A percentile compares a stretch with the other conserved stretches of the same genome.
These are phyloP conservation scores for Ceratocystis cubensis DNA, from an alignment of 2,329 filamentous ascomycete species.

Conservation along the genomic window DNA sequence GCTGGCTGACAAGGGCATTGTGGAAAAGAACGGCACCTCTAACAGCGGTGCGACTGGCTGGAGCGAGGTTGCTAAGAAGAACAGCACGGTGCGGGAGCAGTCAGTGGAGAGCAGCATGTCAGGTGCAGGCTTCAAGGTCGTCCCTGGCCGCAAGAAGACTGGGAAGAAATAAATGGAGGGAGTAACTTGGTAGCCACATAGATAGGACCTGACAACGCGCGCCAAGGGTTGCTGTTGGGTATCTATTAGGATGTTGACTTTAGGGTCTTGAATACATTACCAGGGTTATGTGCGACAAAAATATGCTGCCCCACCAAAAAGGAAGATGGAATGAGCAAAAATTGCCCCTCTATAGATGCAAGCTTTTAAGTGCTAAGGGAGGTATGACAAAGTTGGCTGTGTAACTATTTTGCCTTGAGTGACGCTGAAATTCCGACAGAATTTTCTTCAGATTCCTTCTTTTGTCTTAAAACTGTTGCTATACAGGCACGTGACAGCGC, in stretches of 20 bases:
- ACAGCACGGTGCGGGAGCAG: constrained; percentile 32
- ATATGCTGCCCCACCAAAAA: constrained; percentile 1
- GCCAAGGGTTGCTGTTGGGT: no score
- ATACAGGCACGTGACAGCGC: background rate
- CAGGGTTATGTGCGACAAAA: background rate
- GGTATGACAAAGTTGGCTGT: background rate
- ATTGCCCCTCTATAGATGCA: background rate
- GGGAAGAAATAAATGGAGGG: constrained; percentile 48
- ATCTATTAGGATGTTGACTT: background rate
- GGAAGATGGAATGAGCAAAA: background rate
- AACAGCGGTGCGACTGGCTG: constrained; percentile 51
- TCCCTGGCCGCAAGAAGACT: constrained; percentile 82
- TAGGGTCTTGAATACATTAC: background rate
- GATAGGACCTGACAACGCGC: background rate
- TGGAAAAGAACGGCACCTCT: constrained; percentile 56
- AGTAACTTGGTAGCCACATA: background rate
- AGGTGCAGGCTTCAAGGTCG: constrained; percentile 71
- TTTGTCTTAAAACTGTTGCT: background rate
- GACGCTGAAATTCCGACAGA: background rate
- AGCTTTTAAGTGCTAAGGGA: background rate
- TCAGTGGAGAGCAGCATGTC: constrained; percentile 28
- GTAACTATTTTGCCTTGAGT: background rate
- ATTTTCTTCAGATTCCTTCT: background rate
- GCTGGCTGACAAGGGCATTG: constrained; percentile 80
- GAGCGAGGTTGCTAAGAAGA: constrained; percentile 97